phyloP scores from a whole-genome alignment of 805 yeast species.

The Sugiyamaella lignohabitans region DNA sequence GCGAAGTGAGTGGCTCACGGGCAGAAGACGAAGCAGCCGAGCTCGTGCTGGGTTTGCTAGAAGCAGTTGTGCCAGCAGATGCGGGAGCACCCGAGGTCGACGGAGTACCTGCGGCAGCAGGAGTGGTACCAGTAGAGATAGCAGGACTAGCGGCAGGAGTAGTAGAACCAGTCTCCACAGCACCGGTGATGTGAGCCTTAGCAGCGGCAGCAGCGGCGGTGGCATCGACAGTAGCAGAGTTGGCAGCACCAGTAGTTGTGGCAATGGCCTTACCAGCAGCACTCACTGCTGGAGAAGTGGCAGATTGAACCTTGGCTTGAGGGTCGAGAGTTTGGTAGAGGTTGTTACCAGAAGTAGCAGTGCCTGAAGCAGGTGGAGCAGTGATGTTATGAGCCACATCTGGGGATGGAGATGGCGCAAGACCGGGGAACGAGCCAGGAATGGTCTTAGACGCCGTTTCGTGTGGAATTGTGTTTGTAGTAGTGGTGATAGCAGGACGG shows the following conservation, averaged over 20 bases:
- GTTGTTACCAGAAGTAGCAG: background rate
- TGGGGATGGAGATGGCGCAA: background rate
- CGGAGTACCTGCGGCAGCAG: background rate
- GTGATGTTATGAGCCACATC: background rate
- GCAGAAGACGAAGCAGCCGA: background rate
- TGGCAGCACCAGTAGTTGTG: conserved; percentile 4
- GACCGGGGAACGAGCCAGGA: conserved; percentile 37
- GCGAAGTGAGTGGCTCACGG: background rate
- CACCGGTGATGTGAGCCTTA: conserved; percentile 1
- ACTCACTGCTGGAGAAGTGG: background rate
- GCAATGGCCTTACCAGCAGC: conserved; percentile 4
- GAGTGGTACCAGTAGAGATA: background rate
- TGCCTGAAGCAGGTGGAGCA: background rate
- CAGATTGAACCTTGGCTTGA: background rate
- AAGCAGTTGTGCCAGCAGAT: background rate
- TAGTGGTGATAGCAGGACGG: background rate
- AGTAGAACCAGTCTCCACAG: conserved; percentile 1
- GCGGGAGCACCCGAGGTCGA: background rate
- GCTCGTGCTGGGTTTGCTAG: background rate
- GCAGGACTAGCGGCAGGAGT: background rate
- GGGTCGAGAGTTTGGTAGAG: conserved; percentile 7
- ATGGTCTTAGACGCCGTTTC: conserved; percentile 19
- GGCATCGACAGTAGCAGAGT: conserved; percentile 1
- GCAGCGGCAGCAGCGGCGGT: conserved; percentile 11
- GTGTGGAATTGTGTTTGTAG: background rate